Conservation (phyloP, 1,139 yeast species). For the Sugiyamaella xylanicola region DNA sequence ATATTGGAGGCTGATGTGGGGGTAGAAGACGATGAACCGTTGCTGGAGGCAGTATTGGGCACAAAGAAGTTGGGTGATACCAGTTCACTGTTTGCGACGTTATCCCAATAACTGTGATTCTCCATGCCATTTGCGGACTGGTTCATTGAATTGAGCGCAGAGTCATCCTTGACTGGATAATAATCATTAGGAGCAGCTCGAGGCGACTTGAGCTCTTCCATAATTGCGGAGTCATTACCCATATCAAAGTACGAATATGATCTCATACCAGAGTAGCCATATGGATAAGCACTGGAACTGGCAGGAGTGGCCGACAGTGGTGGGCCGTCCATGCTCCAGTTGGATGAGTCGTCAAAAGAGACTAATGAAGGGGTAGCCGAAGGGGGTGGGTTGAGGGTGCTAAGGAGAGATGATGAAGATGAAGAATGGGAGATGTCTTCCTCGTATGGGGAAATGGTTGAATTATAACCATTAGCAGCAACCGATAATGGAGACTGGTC, state of each 20-base stretch:
- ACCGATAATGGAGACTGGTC: slow-evolving; percentile 10
- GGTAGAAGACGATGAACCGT: background rate
- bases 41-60: background rate
- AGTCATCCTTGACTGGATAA: slow-evolving; percentile 15
- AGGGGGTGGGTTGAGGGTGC: slow-evolving; percentile 9
- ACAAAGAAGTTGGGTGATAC: slow-evolving; percentile 30
- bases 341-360: slow-evolving; percentile 20
- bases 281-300: background rate
- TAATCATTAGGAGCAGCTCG: slow-evolving; percentile 20
- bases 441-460: slow-evolving; percentile 22
- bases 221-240: slow-evolving; percentile 6
- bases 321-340: slow-evolving; percentile 2
- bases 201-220: slow-evolving; percentile 22
- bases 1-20: slow-evolving; percentile 17
- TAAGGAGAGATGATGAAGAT: slow-evolving; percentile 14
- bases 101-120: slow-evolving; percentile 32
- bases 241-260: slow-evolving; percentile 24
- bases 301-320: slow-evolving; percentile 9
- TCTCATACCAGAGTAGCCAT: slow-evolving; percentile 16
- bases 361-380: slow-evolving; percentile 19
- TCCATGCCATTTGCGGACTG: background rate
- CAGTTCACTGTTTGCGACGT: slow-evolving; percentile 31
- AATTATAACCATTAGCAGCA: slow-evolving; percentile 5
- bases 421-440: slow-evolving; percentile 17
- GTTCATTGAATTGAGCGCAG: background rate